Conservation (phyloP, 768 basidiomycete species). For the Pleurotus cornucopiae region DNA sequence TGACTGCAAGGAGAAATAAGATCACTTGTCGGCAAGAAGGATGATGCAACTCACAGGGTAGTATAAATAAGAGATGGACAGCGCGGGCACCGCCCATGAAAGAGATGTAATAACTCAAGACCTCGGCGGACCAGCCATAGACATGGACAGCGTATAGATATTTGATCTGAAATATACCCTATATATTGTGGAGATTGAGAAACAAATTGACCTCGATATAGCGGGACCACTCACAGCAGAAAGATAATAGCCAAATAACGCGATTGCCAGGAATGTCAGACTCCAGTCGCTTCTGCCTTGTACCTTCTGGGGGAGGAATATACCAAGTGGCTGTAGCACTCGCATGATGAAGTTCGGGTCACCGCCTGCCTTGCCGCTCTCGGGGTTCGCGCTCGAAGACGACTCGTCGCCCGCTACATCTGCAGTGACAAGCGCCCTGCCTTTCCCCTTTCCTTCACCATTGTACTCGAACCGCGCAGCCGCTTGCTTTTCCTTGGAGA, state of each 20-base stretch:
- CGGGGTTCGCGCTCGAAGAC: not conserved
- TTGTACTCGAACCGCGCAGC: constrained; percentile 23
- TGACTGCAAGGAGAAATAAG: constrained; percentile 30
- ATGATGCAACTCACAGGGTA: constrained; percentile 29
- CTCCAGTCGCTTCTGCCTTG: constrained; percentile 67
- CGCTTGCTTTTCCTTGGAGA: constrained; percentile 38
- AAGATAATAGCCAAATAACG: constrained; percentile 60
- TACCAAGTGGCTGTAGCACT: constrained; percentile 53
- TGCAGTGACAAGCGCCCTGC: constrained; percentile 18
- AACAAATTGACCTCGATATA: too few relatives aligned
- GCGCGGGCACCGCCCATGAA: constrained; percentile 61
- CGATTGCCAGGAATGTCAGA: constrained; percentile 62
- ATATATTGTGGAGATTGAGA: not conserved
- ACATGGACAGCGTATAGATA: constrained; percentile 76
- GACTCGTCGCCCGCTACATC: constrained; percentile 10
- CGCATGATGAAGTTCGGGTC: constrained; percentile 23
- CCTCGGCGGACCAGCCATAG: constrained; percentile 66
- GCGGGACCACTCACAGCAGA: constrained; percentile 48
- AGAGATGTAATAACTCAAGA: constrained; percentile 72
- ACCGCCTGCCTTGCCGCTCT: not conserved
- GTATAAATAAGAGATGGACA: constrained; percentile 48
- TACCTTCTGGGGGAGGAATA: constrained; percentile 64
- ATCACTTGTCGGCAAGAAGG: not conserved
- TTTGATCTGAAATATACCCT: constrained; percentile 80
- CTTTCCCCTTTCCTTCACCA: constrained; percentile 20